These are phyloP conservation scores for Funneliformis caledonium DNA, from an alignment of 371 early-diverging fungal genomes.

Conservation along the genomic window DNA sequence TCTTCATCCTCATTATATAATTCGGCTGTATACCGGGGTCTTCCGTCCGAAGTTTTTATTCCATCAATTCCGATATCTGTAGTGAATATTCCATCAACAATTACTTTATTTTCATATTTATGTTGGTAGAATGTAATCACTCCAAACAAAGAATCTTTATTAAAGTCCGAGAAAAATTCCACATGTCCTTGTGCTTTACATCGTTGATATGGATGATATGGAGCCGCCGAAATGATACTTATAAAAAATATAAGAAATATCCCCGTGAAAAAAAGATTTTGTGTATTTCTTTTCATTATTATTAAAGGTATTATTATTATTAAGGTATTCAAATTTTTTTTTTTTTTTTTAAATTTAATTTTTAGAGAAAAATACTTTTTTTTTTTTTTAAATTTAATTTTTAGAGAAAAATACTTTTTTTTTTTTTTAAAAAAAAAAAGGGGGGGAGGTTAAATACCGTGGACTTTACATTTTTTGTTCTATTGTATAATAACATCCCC, in stretches of 20 bases:
- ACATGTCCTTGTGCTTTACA: not conserved
- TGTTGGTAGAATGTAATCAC: not conserved
- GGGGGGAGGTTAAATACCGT: no score
- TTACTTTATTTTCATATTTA: not conserved
- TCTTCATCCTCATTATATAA: not conserved
- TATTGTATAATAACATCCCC: no score
- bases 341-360: no score
- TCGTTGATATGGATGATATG: not conserved
- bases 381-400: no score
- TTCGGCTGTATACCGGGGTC: not conserved
- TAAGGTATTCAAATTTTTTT: no score
- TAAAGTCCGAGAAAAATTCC: not conserved
- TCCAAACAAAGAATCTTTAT: not conserved
- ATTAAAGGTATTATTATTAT: no score
- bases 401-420: no score
- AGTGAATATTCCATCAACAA: not conserved
- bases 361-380: no score
- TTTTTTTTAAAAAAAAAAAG: no score
- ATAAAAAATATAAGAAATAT: not conserved
- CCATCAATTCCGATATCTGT: not conserved
- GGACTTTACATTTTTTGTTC: no score
- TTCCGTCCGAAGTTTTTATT: not conserved
- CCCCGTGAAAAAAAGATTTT: not conserved
- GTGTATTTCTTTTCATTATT: not conserved
- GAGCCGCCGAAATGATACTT: not conserved